Evolutionary conservation across 768 basidiomycete genomes (phyloP), one percentile per base, ranked within the genome.

Genomic region (Tulasnella sp.): DNA sequence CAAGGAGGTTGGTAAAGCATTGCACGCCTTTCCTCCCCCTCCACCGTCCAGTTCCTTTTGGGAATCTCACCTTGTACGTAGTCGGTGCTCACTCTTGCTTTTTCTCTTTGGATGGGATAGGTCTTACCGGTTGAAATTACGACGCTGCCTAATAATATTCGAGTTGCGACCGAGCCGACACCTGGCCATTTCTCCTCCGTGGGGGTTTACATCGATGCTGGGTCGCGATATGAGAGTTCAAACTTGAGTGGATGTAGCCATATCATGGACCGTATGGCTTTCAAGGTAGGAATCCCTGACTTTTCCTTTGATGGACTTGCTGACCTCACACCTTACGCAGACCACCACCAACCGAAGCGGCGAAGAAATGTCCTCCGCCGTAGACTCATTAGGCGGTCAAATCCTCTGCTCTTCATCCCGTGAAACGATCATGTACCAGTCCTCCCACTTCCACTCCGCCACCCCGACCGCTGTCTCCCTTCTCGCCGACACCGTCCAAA

Each of bases 371-470:
- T 88, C 91, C 4, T 85, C 85, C 3, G 91, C 91, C 49, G 91
- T 97, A 80, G 91, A 94, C 81, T 86, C 87, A 3, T 87, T 97
- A 40, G 96, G 97, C 52, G 94, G 95, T 19, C 94, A 97, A 84
- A 95, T 99, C 77, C 86, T 92, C 83, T 95, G 93, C 81, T 91
- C 94, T 22, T 93, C 94, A 22, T 91, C 94, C 1, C 87, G 97
- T 67, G 97, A 99, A 82, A 89, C 94, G 29, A 95, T 98, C 81
- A 94, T 97, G 92, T 99, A 99, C 82, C 97, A 99, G 83, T 97
- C 97, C 14, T 94, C 95, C 49, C 92, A 97, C 82, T 96, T 96
- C 81, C 90, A 94, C 79, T 85, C 89, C 78, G 90, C 89, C 52
- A 93, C 96, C 1, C 89, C 93, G 0, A 86, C 90, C 8, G 94